These are phyloP conservation scores for Aspergillus ostianus DNA, from an alignment of 495 filamentous ascomycete genomes.

Conservation along the genomic window DNA sequence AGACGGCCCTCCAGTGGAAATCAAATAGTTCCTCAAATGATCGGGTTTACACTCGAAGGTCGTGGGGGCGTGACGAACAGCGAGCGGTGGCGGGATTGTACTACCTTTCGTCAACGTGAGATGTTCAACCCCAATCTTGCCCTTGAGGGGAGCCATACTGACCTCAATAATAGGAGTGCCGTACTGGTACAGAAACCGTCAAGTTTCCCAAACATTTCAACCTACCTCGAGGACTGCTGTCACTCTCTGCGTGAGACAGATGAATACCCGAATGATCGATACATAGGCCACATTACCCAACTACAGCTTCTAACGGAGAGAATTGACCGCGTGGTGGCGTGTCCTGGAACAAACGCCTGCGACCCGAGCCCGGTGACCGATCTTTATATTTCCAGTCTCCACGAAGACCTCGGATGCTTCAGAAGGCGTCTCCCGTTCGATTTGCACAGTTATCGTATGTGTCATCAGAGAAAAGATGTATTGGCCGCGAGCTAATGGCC, in stretches of 20 bases:
- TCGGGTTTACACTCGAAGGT: conserved; percentile 10
- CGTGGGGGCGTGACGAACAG: conserved; percentile 25
- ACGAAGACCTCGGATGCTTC: conserved; percentile 22
- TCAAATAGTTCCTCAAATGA: conserved; percentile 5
- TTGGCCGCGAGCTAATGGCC: neutral
- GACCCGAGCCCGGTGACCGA: conserved; percentile 21
- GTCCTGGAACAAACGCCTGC: conserved; percentile 12
- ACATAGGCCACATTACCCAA: conserved; percentile 21
- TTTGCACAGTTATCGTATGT: conserved; percentile 15
- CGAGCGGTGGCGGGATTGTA: conserved; percentile 25
- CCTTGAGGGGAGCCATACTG: neutral
- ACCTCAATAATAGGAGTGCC: conserved; percentile 11
- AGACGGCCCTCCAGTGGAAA: conserved; percentile 19
- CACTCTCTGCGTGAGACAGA: conserved; percentile 15
- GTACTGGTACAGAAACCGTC: conserved; percentile 25
- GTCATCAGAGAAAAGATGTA: neutral
- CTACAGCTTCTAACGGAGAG: conserved; percentile 28
- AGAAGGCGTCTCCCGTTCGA: conserved; percentile 15
- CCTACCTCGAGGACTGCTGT: conserved; percentile 24
- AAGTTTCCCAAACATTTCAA: conserved; percentile 14
- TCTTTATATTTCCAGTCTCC: conserved; percentile 22
- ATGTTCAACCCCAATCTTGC: no score
- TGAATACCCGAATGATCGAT: conserved; percentile 20
- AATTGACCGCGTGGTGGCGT: conserved; percentile 19
- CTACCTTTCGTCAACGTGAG: conserved; percentile 27